These are phyloP conservation scores for Phytopythium oedochilum DNA, from an alignment of 352 stramenopile species.

Conservation along the genomic window DNA sequence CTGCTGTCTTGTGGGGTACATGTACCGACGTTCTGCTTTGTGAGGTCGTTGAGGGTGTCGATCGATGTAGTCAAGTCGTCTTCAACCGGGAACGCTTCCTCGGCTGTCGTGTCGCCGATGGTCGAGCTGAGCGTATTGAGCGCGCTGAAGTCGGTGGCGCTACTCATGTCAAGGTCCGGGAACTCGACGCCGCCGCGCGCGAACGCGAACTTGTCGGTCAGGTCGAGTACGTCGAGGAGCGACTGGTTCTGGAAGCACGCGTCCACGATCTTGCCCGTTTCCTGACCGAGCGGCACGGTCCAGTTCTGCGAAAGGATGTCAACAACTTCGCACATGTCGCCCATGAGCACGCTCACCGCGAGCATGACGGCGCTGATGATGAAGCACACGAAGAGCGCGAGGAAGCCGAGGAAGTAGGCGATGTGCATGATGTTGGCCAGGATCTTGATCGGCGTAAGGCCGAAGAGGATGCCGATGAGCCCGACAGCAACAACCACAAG, in stretches of 20 bases:
- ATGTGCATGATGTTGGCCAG: constrained; percentile 72
- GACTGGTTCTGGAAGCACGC: constrained; percentile 61
- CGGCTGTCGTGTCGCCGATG: background rate
- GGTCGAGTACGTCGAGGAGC: constrained; percentile 54
- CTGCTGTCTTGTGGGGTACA: constrained; percentile 9
- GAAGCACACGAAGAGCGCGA: constrained; percentile 60
- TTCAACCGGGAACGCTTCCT: background rate
- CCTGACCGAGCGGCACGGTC: constrained; percentile 41
- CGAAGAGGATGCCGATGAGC: constrained; percentile 63
- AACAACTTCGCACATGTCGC: constrained; percentile 56
- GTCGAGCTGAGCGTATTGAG: constrained; percentile 9
- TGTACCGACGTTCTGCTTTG: background rate
- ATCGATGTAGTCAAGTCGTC: background rate
- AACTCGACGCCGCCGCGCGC: constrained; percentile 52
- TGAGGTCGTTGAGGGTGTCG: background rate
- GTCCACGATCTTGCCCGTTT: constrained; percentile 41
- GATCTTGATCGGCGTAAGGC: constrained; percentile 49
- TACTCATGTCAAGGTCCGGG: constrained; percentile 22
- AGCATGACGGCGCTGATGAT: constrained; percentile 52
- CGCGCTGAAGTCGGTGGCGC: constrained; percentile 45
- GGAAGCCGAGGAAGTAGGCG: constrained; percentile 64
- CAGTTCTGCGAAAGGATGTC: constrained; percentile 44
- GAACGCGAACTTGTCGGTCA: constrained; percentile 49
- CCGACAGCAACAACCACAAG: constrained; percentile 49
- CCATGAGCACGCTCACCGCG: constrained; percentile 47